Evolutionary conservation across 805 yeast species (phyloP).

Genomic region (Sugiyamaella marilandica): DNA sequence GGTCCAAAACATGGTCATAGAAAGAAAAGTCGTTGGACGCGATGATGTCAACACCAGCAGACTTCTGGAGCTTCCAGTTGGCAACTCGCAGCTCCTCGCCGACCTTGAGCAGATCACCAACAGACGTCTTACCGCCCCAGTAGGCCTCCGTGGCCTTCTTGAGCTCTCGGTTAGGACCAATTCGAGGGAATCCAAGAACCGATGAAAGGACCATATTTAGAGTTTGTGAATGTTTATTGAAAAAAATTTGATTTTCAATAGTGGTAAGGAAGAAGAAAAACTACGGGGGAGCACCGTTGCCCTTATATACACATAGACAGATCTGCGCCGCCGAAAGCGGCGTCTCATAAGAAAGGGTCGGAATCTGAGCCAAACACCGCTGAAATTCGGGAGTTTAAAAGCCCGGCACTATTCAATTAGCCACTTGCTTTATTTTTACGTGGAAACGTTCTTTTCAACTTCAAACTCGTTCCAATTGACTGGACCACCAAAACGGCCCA

Average conservation of each 20-base stretch:
- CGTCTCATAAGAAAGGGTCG: neutral
- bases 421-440: too few species aligned
- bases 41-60: conserved; percentile 94
- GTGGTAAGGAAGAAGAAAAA: neutral
- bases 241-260: neutral
- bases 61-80: conserved; percentile 98
- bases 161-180: conserved; percentile 98
- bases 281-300: neutral
- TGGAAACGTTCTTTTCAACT: too few species aligned
- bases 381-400: too few species aligned
- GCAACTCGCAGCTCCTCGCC: conserved; percentile 93
- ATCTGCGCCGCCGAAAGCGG: neutral
- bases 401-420: too few species aligned
- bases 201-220: conserved; percentile 84
- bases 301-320: neutral
- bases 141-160: conserved; percentile 98
- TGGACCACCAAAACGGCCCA: too few species aligned
- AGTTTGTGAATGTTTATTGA: neutral
- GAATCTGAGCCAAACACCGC: too few species aligned
- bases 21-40: conserved; percentile 97
- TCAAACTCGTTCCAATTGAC: too few species aligned
- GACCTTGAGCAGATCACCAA: conserved; percentile 80
- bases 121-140: conserved; percentile 92
- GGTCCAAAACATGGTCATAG: conserved; percentile 96
- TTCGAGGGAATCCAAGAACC: conserved; percentile 99